Evolutionary conservation across 805 yeast genomes (phyloP), one percentile per base, ranked within the genome.

Genomic region (Nakazawaea ishiwadae): DNA sequence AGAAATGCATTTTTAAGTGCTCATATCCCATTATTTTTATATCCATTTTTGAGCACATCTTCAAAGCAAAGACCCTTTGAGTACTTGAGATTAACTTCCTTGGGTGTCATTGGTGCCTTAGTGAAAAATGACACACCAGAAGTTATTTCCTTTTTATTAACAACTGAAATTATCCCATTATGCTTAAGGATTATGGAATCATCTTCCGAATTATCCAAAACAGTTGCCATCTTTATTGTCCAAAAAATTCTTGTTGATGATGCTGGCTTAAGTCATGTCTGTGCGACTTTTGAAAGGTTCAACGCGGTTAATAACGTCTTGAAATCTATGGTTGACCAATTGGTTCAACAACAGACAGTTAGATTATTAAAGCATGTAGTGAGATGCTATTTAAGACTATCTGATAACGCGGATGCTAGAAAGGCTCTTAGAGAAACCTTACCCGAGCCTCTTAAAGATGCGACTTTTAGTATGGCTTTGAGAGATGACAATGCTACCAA

Each of bases 71-170:
- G 96, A 49, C 85, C 96, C 7, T 93, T 91, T 66, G 99, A 91
- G 63, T 93, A 93, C 59, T 73, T 91, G 54, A 73, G 98, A 48
- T 73, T 91, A 49, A 93, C 99, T 1, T 84, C 96, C 40, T 74
- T 91, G 46, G 99, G 99, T 30, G 99, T 91, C 5, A 86, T 91
- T 58, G 99, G 99, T 16, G 98, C 99, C 0, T 68, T 91, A 42
- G 98, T 93, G 19, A 91, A 93, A 54, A 91, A 90, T 60, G 99
- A 91, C 56, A 85, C 96, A 4, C 88, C 96, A 12, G 96, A 91
- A 52, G 98, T 91, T 33, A 90, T 93, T 48, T 85, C 85, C 48
- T 91, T 93, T 56, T 66, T 91, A 54, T 69, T 91, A 34, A 81
- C 96, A n/a, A 93, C 99, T 0, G 99, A 91, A 60, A 91, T 93